These are phyloP conservation scores for Suillus bovinus DNA, from an alignment of 768 basidiomycete genomes.

Conservation along the genomic window DNA sequence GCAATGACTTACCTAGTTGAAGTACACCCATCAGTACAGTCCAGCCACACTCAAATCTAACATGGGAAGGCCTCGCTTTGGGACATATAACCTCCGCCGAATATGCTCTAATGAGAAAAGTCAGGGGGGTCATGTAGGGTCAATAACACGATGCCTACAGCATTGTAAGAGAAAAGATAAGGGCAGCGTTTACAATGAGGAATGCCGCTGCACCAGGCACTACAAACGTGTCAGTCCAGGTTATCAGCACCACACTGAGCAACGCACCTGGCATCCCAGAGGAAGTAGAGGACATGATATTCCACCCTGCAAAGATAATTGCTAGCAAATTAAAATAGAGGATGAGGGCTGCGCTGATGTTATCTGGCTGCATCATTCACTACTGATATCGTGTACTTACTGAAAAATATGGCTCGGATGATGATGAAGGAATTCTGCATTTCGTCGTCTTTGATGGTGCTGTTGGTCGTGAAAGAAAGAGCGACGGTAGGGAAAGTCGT, in stretches of 20 bases:
- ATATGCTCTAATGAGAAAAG: conserved; percentile 22
- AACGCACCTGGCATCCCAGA: conserved; percentile 39
- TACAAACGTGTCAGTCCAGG: conserved; percentile 19
- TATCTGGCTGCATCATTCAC: background rate
- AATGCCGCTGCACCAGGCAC: conserved; percentile 50
- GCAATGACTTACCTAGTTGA: conserved; percentile 47
- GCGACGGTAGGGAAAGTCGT: background rate
- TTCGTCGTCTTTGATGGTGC: conserved; percentile 13
- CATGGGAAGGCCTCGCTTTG: conserved; percentile 39
- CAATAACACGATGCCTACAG: conserved; percentile 27
- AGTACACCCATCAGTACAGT: conserved; percentile 46
- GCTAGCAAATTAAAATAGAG: conserved; percentile 51
- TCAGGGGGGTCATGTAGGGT: background rate
- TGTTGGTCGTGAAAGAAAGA: conserved; percentile 18
- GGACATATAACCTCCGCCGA: conserved; percentile 39
- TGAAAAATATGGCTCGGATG: conserved; percentile 56
- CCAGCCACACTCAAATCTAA: conserved; percentile 59
- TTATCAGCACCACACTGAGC: background rate
- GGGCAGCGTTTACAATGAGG: conserved; percentile 47
- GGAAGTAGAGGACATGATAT: conserved; percentile 41
- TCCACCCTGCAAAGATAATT: conserved; percentile 61
- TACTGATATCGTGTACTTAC: conserved; percentile 37
- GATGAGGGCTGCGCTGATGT: conserved; percentile 37
- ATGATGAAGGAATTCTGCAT: conserved; percentile 58
- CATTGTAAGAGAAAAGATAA: conserved; percentile 30